Conservation (phyloP, 106 monocot species). For the Ottelia alismoides region DNA sequence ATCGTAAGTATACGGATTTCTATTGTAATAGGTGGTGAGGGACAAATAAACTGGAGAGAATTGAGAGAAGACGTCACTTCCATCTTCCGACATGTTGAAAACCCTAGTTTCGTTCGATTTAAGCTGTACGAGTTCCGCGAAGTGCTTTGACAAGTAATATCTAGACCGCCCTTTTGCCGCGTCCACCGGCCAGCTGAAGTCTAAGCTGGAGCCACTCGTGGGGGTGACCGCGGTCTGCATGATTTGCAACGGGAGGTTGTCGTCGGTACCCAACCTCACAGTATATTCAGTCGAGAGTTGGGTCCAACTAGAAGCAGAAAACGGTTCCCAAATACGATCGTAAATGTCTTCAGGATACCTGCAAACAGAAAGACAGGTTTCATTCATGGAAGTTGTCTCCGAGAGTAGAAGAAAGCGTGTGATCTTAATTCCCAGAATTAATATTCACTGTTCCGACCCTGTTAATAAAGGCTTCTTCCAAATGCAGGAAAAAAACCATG, state of each 20-base stretch:
- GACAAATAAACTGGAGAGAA: background rate
- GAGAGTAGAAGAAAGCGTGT: too few relatives aligned
- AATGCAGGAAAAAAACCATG: too few relatives aligned
- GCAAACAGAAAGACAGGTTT: too few relatives aligned
- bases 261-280: background rate
- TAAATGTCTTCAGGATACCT: slow-evolving; percentile 10
- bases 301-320: background rate
- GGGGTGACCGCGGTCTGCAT: background rate
- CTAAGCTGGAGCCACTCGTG: background rate
- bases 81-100: background rate
- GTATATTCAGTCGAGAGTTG: background rate
- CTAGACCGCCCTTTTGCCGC: background rate
- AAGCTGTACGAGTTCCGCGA: background rate
- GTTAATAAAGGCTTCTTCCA: too few relatives aligned
- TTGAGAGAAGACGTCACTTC: too few relatives aligned
- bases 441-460: too few relatives aligned
- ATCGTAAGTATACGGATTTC: background rate
- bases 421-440: too few relatives aligned
- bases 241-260: background rate
- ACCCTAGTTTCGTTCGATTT: background rate
- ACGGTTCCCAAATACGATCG: slow-evolving; percentile 2
- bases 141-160: background rate
- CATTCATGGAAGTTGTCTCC: too few relatives aligned
- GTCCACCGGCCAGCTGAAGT: too few relatives aligned
- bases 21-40: background rate